Evolutionary conservation across 1,139 yeast genomes (phyloP).

Genomic region (Diutina catenulata): DNA sequence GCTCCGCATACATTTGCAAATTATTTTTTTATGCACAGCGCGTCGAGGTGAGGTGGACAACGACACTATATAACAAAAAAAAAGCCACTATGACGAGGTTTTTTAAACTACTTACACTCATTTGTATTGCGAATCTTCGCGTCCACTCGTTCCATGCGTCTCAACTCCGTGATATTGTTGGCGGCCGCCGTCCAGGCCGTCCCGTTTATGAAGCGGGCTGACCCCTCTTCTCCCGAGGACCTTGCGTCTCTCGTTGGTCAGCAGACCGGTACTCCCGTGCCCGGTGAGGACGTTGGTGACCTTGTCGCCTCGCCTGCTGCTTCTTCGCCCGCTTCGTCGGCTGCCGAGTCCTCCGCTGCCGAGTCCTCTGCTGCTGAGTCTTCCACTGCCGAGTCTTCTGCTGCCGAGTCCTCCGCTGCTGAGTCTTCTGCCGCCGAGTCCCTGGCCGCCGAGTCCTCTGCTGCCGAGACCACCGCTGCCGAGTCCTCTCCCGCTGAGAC

Average conservation of each 20-base stretch:
- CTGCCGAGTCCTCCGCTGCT: slow-evolving; percentile 1
- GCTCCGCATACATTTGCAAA: too few relatives aligned
- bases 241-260: not conserved
- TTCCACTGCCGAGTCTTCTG: too few relatives aligned
- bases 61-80: too few relatives aligned
- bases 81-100: too few relatives aligned
- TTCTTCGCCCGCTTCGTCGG: not conserved
- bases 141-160: slow-evolving; percentile 5
- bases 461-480: not conserved
- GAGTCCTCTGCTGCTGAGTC: not conserved
- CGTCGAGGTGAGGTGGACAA: too few relatives aligned
- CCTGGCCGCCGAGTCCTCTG: not conserved
- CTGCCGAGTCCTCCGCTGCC: not conserved
- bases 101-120: too few relatives aligned
- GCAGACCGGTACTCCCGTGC: not conserved
- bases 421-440: not conserved
- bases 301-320: not conserved
- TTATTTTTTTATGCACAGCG: too few relatives aligned
- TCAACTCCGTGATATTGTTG: slow-evolving; percentile 1
- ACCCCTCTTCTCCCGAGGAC: not conserved
- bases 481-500: not conserved
- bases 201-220: slow-evolving; percentile 2
- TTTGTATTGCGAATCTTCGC: too few relatives aligned
- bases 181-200: slow-evolving; percentile 4
- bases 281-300: not conserved